phyloP scores from a whole-genome alignment of 129 eudicot species.

The Centrapalus pauciflorus region DNA sequence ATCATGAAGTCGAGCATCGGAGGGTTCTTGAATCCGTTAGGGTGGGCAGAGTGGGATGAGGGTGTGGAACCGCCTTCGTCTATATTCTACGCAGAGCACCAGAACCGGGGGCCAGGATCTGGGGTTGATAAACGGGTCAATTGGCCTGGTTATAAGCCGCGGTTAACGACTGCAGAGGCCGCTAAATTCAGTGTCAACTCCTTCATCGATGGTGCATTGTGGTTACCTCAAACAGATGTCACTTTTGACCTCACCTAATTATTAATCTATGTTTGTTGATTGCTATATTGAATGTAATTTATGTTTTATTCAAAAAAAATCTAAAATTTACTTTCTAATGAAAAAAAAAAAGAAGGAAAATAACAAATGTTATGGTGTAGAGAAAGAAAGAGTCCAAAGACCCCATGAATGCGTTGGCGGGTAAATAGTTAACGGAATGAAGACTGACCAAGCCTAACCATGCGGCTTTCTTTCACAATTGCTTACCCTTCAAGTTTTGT shows the following conservation, averaged over 20 bases:
- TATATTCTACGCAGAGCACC: constrained; percentile 57
- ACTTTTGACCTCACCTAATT: constrained; percentile 17
- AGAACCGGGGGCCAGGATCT: constrained; percentile 53
- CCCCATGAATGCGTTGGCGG: constrained; percentile 14
- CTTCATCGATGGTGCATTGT: constrained; percentile 39
- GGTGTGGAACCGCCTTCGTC: constrained; percentile 51
- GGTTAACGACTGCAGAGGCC: constrained; percentile 37
- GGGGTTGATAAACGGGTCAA: constrained; percentile 36
- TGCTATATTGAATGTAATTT: neutral
- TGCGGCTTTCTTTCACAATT: neutral
- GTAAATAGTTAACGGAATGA: constrained; percentile 17
- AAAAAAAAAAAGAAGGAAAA: neutral
- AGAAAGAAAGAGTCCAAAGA: too few species aligned
- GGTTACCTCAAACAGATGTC: constrained; percentile 51
- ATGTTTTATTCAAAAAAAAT: neutral
- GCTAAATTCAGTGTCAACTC: constrained; percentile 43
- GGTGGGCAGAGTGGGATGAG: constrained; percentile 56
- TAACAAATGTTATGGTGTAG: neutral
- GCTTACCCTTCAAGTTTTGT: neutral
- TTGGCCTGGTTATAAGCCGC: constrained; percentile 60
- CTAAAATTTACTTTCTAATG: too few species aligned
- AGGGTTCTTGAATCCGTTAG: constrained; percentile 39
- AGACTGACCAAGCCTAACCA: constrained; percentile 23
- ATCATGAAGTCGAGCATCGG: constrained; percentile 61
- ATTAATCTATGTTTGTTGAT: neutral